Percentiles rank a stretch among this genome's conserved stretches.
These are phyloP conservation scores for Talaromyces albobiverticillius DNA, from an alignment of 2,329 filamentous ascomycete genomes.

Conservation along the genomic window DNA sequence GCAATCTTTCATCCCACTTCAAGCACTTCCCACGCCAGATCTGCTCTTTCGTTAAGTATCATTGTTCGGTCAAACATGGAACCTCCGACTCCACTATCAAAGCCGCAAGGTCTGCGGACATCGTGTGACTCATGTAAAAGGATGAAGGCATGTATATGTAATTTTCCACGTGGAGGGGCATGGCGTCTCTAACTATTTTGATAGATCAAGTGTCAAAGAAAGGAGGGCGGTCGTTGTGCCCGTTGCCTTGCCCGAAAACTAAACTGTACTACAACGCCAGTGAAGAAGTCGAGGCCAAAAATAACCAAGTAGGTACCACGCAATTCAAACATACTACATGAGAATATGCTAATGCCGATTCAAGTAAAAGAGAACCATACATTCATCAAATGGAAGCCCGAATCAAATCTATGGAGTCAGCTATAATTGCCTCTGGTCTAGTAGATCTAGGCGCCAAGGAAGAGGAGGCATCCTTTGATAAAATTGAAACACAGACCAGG, in stretches of 20 bases:
- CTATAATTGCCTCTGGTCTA: conserved; percentile 7
- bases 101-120: conserved; percentile 1
- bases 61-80: too few species aligned
- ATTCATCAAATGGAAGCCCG: conserved; percentile 6
- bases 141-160: conserved; percentile 2
- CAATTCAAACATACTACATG: neutral
- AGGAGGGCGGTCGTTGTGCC: neutral
- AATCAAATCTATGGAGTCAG: conserved; percentile 11
- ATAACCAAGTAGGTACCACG: neutral
- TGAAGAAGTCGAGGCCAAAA: conserved; percentile 2
- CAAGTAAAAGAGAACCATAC: conserved; percentile 6
- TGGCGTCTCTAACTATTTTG: neutral
- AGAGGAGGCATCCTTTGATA: conserved; percentile 1
- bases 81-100: too few species aligned
- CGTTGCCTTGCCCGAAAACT: conserved; percentile 7
- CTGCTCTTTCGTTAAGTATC: too few species aligned
- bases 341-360: neutral
- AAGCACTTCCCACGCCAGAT: too few species aligned
- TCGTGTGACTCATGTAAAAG: conserved; percentile 10
- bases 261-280: conserved; percentile 9
- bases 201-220: conserved; percentile 10
- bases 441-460: neutral
- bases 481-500: conserved; percentile 6
- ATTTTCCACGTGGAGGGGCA: neutral
- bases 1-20: too few species aligned